Evolutionary conservation across 441 rosid species (phyloP), one percentile per base, ranked within the genome.

Genomic region (Erodium texanum): DNA sequence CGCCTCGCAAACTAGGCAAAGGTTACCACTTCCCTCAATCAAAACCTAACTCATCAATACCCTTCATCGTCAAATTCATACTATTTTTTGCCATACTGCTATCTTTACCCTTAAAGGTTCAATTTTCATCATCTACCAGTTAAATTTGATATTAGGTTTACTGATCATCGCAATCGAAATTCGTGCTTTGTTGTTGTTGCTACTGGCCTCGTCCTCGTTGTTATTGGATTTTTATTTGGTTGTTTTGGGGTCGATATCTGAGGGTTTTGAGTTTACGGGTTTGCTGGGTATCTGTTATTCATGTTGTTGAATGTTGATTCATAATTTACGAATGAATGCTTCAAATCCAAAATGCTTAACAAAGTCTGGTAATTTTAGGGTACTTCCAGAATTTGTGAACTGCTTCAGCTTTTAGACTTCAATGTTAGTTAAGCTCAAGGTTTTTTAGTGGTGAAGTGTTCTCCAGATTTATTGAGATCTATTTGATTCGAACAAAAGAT

Each of bases 1-100:
- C 72, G 65, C 74, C 32, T 82, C 89, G 9, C 91, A 76, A 27
- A 79, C 85, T 16, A 82, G 88, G 78, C 92, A 82, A 77, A 84
- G 96, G 96, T 92, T 9, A 20, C 27, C 36, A 54, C 38, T 5
- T 19, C 41, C 62, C 56, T 62, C 38, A 10, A n/a, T 0, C 0
- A 16, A 50, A 3, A 27, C 64, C 65, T 20, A 48, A 7, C 3
- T 24, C 62, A 24, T 68, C 62, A 4, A 45, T 5, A 6, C 20
- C 43, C 62, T 15, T 67, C 15, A 0, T 62, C 11, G 36, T 32
- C 36, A 32, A 32, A 5, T 32, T 32, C 36, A 2, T 32, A 32
- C 36, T 32, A 32, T 1, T 32, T 32, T 32, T 32, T 5, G 3
- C 5, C 36, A 32, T 7, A 5, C 36, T 4, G 0, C 5, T 32